Evolutionary conservation across 352 stramenopile genomes (phyloP), one percentile per base, ranked within the genome.

Genomic region (Globisporangium camurandrum): DNA sequence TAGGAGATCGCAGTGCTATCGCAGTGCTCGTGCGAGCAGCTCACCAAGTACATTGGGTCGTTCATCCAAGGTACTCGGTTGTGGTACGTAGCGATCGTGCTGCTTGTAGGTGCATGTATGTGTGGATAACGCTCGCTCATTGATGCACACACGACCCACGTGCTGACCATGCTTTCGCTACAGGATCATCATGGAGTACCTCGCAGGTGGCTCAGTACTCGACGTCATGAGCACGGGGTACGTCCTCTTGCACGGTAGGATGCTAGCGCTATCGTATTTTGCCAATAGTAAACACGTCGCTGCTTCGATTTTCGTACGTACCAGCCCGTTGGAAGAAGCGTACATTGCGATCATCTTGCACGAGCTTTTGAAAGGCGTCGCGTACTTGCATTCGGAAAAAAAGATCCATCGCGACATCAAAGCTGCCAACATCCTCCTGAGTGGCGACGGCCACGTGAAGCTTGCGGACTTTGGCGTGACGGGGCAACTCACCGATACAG

Each of bases 181-280:
- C 19, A 88, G 84, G 70, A 97, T 98, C 59, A 80, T 96, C 41
- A 97, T 98, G 84, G 94, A 98, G 57, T 95, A 89, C 62, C 84
- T 98, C 33, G 78, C 93, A 12, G 89, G 88, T 3, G 90, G 89
- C 1, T 94, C 84, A 0, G 76, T 98, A 22, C 87, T 91, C 34
- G 86, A 97, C 51, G 67, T 88, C 38, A 91, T 97, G 69, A 72
- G 76, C 28, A 74, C 75, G 17, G 75, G 71, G 60, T 84, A 63
- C 42, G 50, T 53, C 10, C 17, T 49, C n/a, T 30, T 7, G 30
- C 30, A n/a, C n/a, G n/a, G n/a, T n/a, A n/a, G n/a, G n/a, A n/a
- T n/a, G n/a, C n/a, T n/a, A n/a, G n/a, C n/a, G n/a, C n/a, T n/a
- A n/a, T n/a, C n/a, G n/a, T n/a, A n/a, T n/a, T n/a, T n/a, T n/a